Percentiles rank a stretch among this genome's conserved stretches.
Evolutionary conservation across 2,329 filamentous ascomycete species (phyloP).

Genomic region (Neurospora sp.): DNA sequence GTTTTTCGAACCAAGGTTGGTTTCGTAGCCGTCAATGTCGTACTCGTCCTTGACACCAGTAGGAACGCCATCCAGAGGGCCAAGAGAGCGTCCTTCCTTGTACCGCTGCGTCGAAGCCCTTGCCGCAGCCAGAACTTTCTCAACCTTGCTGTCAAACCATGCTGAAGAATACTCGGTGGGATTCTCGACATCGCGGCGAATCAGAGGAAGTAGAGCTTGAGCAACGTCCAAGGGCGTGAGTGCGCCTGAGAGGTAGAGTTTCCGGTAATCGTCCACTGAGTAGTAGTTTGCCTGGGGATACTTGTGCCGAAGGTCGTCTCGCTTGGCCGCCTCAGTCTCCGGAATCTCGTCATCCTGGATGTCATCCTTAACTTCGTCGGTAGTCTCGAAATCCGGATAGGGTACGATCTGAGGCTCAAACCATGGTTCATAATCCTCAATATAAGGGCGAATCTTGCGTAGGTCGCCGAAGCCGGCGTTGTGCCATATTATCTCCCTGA

Average conservation of each 20-base stretch:
- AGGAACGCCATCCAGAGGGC: constrained; percentile 62
- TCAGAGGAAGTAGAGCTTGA: constrained; percentile 33
- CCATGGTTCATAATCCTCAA: constrained; percentile 40
- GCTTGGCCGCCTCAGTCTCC: constrained; percentile 17
- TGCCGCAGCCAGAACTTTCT: constrained; percentile 32
- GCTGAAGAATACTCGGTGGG: constrained; percentile 31
- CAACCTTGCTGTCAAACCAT: constrained; percentile 34
- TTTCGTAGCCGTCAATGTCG: constrained; percentile 63
- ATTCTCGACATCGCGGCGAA: constrained; percentile 28
- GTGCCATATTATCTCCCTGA: constrained; percentile 48
- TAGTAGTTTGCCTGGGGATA: constrained; percentile 27
- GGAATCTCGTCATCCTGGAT: background rate
- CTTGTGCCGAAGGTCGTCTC: constrained; percentile 19
- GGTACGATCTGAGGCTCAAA: constrained; percentile 38
- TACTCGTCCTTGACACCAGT: constrained; percentile 70
- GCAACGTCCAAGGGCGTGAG: constrained; percentile 37
- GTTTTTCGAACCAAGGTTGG: constrained; percentile 50
- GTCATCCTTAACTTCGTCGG: background rate
- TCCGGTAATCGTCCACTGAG: constrained; percentile 36
- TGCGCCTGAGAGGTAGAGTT: constrained; percentile 33
- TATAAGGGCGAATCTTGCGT: constrained; percentile 37
- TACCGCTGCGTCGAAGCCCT: constrained; percentile 35
- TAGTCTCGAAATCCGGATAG: constrained; percentile 11
- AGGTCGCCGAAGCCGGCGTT: constrained; percentile 54
- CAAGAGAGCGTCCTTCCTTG: constrained; percentile 45